phyloP scores from a whole-genome alignment of 345 rosid species.

The Physaria fendleri region DNA sequence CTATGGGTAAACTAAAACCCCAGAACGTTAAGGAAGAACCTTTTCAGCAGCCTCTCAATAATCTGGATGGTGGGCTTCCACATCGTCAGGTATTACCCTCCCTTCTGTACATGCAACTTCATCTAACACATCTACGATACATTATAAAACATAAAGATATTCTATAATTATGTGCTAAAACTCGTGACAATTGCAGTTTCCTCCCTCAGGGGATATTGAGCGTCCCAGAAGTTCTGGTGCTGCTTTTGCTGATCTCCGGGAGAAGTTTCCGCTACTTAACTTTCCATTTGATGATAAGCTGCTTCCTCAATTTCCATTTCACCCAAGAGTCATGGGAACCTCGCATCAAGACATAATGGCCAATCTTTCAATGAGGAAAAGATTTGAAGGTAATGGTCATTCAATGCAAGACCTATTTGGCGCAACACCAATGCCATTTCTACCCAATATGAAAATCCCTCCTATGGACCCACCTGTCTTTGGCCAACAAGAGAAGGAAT shows the following conservation, averaged over 20 bases:
- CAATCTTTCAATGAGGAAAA: conserved; percentile 66
- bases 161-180: conserved; percentile 4
- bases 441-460: conserved; percentile 69
- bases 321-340: conserved; percentile 34
- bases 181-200: conserved; percentile 48
- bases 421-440: conserved; percentile 62
- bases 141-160: not conserved
- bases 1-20: conserved; percentile 41
- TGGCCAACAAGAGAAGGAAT: conserved; percentile 65
- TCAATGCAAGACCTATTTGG: conserved; percentile 59
- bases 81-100: conserved; percentile 42
- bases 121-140: not conserved
- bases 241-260: conserved; percentile 66
- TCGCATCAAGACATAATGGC: conserved; percentile 68
- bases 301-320: conserved; percentile 58
- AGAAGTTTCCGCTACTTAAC: conserved; percentile 57
- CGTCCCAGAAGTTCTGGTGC: conserved; percentile 45
- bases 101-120: conserved; percentile 14
- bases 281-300: conserved; percentile 71
- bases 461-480: conserved; percentile 54
- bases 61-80: conserved; percentile 51
- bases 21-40: conserved; percentile 56
- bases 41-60: conserved; percentile 31
- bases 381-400: conserved; percentile 59
- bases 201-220: conserved; percentile 47